Base-by-base conservation (phyloP, 106 monocot genomes). In the Vanilla planifolia region DNA sequence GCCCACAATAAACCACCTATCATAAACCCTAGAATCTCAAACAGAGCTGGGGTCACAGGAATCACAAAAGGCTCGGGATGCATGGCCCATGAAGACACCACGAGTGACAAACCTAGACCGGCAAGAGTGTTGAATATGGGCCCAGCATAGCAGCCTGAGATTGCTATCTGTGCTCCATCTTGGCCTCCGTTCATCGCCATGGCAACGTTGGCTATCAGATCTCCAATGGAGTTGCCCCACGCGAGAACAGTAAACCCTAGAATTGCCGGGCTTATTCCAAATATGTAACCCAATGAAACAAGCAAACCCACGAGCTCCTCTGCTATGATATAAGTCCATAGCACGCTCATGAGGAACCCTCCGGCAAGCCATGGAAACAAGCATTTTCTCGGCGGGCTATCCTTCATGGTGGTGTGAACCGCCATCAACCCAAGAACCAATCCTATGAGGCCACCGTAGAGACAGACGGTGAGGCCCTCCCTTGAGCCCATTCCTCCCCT, bases 321-420 rank as follows among this genome's bases (percentile, higher is more conserved):
- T 1, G 83, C 78, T 2, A 67, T 67, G 42, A 75, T 67, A 65
- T 79, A 83, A 0, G 83, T 67, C 83, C 83, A 83, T 5, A 71
- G 40, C n/a, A 83, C 79, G 33, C 83, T 83, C 83, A 83, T 83
- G 55, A 83, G 20, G 33, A 83, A 83, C 17, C 83, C 83, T 17
- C 67, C 75, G 0, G 71, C 67, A 8, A 83, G 59, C 83, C 83
- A 83, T 9, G 75, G 71, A 24, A 79, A 53, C 27, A 67, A 19
- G 14, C 19, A 69, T 14, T 65, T 68, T 21, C 27, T 71, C 0
- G 79, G 83, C 0, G 83, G 83, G 33, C 33, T 41, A 3, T 23
- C 44, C 8, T 46, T 43, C 6, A 40, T 63, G 2, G 71, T 83
- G 3, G 71, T 67, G 48, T 36, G 45, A 8, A 56, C 4, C 11